Conservation (phyloP, 768 basidiomycete species). For the Amanita molliuscula region DNA sequence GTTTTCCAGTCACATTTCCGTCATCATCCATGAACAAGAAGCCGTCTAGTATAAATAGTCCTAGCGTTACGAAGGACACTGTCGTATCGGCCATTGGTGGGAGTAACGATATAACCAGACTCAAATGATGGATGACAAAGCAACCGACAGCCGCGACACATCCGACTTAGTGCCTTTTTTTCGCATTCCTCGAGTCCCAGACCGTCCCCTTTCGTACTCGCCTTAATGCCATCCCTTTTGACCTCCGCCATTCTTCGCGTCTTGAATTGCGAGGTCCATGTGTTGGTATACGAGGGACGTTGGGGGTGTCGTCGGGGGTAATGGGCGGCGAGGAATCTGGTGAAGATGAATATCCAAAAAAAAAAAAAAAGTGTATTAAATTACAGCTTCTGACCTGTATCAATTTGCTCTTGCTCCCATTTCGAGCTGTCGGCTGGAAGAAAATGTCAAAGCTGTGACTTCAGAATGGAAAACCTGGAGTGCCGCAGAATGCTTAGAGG, state of each 20-base stretch:
- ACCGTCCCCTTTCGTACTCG: slow-evolving; percentile 7
- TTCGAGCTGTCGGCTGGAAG: too few relatives aligned
- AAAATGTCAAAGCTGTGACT: slow-evolving; percentile 26
- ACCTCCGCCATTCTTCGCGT: slow-evolving; percentile 71
- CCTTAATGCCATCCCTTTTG: slow-evolving; percentile 60
- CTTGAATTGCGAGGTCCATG: slow-evolving; percentile 72
- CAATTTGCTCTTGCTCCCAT: too few relatives aligned
- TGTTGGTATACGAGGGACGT: slow-evolving; percentile 63
- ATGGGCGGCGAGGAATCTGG: slow-evolving; percentile 48
- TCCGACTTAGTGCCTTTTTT: not conserved
- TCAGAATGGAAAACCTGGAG: slow-evolving; percentile 14
- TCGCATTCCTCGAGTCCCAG: not conserved
- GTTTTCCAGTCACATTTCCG: slow-evolving; percentile 39
- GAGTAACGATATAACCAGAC: not conserved
- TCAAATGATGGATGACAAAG: not conserved
- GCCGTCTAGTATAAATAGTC: slow-evolving; percentile 87
- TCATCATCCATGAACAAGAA: slow-evolving; percentile 52
- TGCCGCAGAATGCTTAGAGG: slow-evolving; percentile 6
- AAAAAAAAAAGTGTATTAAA: not conserved
- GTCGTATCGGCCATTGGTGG: not conserved
- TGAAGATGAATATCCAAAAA: slow-evolving; percentile 11
- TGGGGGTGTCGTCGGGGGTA: slow-evolving; percentile 23
- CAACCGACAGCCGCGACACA: not conserved
- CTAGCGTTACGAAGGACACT: slow-evolving; percentile 48
- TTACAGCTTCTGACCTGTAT: slow-evolving; percentile 22